Evolutionary conservation across 176 grass and related monocot species (phyloP).

Genomic region (Dactylis glomerata): DNA sequence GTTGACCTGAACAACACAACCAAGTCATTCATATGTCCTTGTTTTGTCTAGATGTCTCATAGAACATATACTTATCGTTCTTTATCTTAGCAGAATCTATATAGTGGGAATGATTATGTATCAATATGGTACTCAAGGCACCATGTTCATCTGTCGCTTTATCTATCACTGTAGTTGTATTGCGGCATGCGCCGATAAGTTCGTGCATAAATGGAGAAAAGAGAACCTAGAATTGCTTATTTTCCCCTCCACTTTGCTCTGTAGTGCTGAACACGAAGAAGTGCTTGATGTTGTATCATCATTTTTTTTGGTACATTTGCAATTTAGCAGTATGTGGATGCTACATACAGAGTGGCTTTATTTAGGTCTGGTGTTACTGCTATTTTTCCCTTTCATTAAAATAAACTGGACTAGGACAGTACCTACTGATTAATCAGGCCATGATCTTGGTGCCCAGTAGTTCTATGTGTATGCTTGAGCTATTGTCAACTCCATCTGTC

Average conservation of each 20-base stretch:
- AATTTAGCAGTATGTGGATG: background rate
- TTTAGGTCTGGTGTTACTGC: background rate
- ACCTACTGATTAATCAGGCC: background rate
- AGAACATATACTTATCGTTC: background rate
- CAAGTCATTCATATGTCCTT: background rate
- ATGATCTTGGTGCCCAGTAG: background rate
- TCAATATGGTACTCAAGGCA: slow-evolving; percentile 8
- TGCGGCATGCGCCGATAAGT: background rate
- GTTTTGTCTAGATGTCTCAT: background rate
- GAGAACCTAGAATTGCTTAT: background rate
- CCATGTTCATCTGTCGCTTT: background rate
- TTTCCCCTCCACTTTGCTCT: background rate
- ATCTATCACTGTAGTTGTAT: slow-evolving; percentile 1
- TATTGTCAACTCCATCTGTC: background rate
- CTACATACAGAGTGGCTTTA: background rate
- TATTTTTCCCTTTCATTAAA: background rate
- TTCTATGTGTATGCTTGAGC: background rate
- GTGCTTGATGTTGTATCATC: slow-evolving; percentile 6
- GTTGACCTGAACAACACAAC: background rate
- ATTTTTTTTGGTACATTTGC: background rate
- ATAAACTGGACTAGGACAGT: background rate
- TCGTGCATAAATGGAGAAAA: slow-evolving; percentile 19
- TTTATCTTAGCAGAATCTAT: slow-evolving; percentile 1
- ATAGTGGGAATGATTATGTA: background rate
- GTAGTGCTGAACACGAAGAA: background rate